phyloP scores from a whole-genome alignment of 1,139 yeast genomes.

The Arxiozyma slooffiae region DNA sequence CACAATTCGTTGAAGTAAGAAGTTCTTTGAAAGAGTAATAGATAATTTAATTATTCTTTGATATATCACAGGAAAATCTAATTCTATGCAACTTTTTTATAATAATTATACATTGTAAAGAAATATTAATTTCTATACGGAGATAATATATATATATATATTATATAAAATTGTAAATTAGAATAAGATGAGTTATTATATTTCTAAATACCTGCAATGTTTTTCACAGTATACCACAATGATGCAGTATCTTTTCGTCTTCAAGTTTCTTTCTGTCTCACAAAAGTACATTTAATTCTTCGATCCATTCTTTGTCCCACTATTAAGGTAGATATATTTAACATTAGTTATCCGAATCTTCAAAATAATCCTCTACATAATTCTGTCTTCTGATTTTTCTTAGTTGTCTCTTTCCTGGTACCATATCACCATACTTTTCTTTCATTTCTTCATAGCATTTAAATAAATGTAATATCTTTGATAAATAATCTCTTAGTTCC shows the following conservation, averaged over 20 bases:
- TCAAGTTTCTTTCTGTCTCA: neutral
- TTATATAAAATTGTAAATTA: too few species aligned
- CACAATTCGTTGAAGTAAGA: neutral
- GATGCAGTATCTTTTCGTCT: neutral
- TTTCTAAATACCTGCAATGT: neutral
- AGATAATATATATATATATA: too few species aligned
- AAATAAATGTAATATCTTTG: conserved; percentile 18
- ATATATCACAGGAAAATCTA: too few species aligned
- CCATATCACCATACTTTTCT: conserved; percentile 23
- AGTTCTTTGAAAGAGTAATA: neutral
- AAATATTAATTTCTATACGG: neutral
- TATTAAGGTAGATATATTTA: neutral
- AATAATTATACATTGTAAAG: neutral
- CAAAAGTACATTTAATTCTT: too few species aligned
- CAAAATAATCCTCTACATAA: conserved; percentile 19
- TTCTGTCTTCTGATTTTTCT: conserved; percentile 26
- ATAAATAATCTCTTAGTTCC: conserved; percentile 18
- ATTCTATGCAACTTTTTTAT: neutral
- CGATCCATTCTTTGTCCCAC: conserved; percentile 5
- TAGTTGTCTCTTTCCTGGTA: conserved; percentile 25
- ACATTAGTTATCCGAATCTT: conserved; percentile 7
- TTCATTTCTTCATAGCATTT: conserved; percentile 22
- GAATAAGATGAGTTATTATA: too few species aligned
- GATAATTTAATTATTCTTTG: too few species aligned
- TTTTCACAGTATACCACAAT: neutral